phyloP scores from a whole-genome alignment of 2,329 filamentous ascomycete species.

The Arthrobotrys musiformis region DNA sequence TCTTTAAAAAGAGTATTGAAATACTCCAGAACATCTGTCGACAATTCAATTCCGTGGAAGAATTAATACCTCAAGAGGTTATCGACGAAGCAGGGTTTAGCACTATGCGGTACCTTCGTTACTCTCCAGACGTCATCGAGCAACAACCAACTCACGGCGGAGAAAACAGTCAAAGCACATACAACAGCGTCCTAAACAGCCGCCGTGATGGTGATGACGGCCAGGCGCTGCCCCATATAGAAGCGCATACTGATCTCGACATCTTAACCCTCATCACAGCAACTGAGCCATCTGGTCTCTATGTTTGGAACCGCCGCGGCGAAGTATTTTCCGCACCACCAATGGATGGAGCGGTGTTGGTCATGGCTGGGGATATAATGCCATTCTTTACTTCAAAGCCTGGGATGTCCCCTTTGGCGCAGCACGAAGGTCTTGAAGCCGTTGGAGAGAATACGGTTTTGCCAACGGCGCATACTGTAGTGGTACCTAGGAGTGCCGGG shows the following conservation, averaged over 20 bases:
- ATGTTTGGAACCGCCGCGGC: constrained; percentile 34
- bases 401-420: constrained; percentile 11
- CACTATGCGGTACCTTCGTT: constrained; percentile 36
- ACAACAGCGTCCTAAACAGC: not conserved
- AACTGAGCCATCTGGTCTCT: constrained; percentile 37
- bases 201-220: not conserved
- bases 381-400: constrained; percentile 20
- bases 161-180: not conserved
- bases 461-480: constrained; percentile 42
- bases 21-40: constrained; percentile 13
- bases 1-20: constrained; percentile 1
- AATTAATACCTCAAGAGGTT: constrained; percentile 9
- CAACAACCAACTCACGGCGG: not conserved
- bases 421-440: constrained; percentile 3
- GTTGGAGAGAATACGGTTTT: constrained; percentile 30
- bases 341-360: constrained; percentile 8
- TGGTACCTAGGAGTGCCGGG: constrained; percentile 10
- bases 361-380: constrained; percentile 43
- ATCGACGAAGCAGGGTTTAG: constrained; percentile 15
- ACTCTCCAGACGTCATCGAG: constrained; percentile 21
- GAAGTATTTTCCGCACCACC: constrained; percentile 25
- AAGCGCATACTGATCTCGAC: constrained; percentile 40
- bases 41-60: constrained; percentile 9
- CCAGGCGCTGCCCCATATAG: constrained; percentile 9
- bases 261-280: constrained; percentile 35